Percentiles rank a stretch among this genome's conserved stretches.
Conservation (phyloP, 768 basidiomycete genomes). For the Boletus rex-veris region DNA sequence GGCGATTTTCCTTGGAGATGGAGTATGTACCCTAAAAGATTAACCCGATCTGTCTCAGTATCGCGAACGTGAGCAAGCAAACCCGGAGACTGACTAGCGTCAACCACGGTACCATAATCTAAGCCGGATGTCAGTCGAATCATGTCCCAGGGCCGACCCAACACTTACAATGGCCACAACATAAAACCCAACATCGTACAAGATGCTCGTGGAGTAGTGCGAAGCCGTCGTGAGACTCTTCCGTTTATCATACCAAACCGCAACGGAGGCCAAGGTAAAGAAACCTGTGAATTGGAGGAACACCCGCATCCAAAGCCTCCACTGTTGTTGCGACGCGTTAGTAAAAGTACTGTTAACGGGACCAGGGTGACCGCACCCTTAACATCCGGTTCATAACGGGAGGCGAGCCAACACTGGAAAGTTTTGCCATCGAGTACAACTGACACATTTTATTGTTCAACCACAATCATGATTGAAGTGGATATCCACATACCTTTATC, state of each 20-base stretch:
- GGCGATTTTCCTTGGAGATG: conserved; percentile 43
- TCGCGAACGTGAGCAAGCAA: background rate
- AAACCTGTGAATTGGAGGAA: conserved; percentile 47
- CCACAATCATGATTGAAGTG: background rate
- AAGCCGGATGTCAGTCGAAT: background rate
- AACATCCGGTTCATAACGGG: conserved; percentile 43
- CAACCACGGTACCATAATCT: conserved; percentile 49
- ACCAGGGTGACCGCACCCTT: conserved; percentile 33
- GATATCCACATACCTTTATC: conserved; percentile 34
- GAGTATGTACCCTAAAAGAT: conserved; percentile 45
- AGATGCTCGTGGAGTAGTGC: conserved; percentile 27
- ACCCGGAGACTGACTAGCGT: conserved; percentile 34
- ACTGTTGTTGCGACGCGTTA: conserved; percentile 25
- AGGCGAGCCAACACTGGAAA: conserved; percentile 49
- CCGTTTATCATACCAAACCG: conserved; percentile 50
- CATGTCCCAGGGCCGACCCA: background rate
- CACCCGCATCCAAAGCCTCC: conserved; percentile 48
- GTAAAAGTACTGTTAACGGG: background rate
- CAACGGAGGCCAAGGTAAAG: conserved; percentile 45
- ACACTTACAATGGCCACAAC: conserved; percentile 40
- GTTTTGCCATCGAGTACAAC: conserved; percentile 45
- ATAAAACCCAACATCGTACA: conserved; percentile 43
- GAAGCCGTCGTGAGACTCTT: conserved; percentile 34
- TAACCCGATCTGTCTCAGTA: background rate
- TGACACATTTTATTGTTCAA: conserved; percentile 10